Percentiles rank a stretch among this genome's conserved stretches.
These are phyloP conservation scores for Mycotypha africana DNA, from an alignment of 371 early-diverging fungal genomes.

Conservation along the genomic window DNA sequence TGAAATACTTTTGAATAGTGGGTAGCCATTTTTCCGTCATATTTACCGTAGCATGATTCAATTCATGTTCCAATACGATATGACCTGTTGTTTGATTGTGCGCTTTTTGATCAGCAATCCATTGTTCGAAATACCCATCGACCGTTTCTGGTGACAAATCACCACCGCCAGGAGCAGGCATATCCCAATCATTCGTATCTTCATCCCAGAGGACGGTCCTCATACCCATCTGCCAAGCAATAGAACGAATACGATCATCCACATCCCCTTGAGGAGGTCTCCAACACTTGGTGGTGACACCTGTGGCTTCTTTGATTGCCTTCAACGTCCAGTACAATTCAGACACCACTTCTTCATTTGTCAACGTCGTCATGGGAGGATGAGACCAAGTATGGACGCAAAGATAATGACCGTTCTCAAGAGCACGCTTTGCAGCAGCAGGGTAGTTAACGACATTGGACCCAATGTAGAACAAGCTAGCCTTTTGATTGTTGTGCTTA, in stretches of 20 bases:
- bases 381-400: constrained; percentile 61
- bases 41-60: constrained; percentile 33
- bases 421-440: constrained; percentile 40
- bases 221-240: constrained; percentile 49
- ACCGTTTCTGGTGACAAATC: constrained; percentile 25
- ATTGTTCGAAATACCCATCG: constrained; percentile 33
- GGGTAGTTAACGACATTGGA: constrained; percentile 44
- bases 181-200: constrained; percentile 44
- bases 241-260: constrained; percentile 51
- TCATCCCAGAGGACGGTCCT: constrained; percentile 39
- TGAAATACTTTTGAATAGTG: constrained; percentile 28
- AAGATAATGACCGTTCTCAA: constrained; percentile 42
- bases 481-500: no score
- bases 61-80: constrained; percentile 44
- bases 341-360: constrained; percentile 51
- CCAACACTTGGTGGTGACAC: constrained; percentile 48
- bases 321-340: constrained; percentile 50
- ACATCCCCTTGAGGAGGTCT: constrained; percentile 53
- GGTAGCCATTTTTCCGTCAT: constrained; percentile 41
- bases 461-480: no score
- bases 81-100: constrained; percentile 30
- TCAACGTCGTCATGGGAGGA: constrained; percentile 46
- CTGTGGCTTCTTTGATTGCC: constrained; percentile 50
- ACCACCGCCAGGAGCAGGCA: constrained; percentile 42
- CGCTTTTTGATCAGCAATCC: constrained; percentile 30